Evolutionary conservation across 306 rosid species (phyloP).

Genomic region (Trifolium fragiferum): DNA sequence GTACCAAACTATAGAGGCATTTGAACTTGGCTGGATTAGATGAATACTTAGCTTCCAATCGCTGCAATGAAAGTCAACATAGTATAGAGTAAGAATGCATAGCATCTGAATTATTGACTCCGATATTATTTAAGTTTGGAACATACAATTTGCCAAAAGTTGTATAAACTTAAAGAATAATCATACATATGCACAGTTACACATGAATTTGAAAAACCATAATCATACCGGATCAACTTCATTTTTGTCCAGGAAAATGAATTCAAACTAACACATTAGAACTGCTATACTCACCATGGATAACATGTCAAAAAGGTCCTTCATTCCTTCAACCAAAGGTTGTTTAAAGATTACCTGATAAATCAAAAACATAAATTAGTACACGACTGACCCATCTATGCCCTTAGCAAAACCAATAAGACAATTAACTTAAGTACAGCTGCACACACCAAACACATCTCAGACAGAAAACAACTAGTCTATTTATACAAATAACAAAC

Average conservation of each 20-base stretch:
- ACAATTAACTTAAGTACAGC: slow-evolving; percentile 16
- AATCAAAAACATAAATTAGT: slow-evolving; percentile 47
- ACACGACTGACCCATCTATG: slow-evolving; percentile 24
- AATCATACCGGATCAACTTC: slow-evolving; percentile 36
- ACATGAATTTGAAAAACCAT: slow-evolving; percentile 8
- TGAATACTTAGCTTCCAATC: slow-evolving; percentile 79
- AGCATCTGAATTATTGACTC: slow-evolving; percentile 21
- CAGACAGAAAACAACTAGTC: slow-evolving; percentile 32
- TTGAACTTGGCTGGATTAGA: slow-evolving; percentile 66
- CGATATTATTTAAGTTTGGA: slow-evolving; percentile 17
- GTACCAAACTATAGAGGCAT: slow-evolving; percentile 79
- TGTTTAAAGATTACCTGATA: slow-evolving; percentile 63
- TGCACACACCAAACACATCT: slow-evolving; percentile 12
- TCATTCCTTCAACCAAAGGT: slow-evolving; percentile 54
- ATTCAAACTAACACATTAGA: slow-evolving; percentile 14
- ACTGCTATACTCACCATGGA: slow-evolving; percentile 62
- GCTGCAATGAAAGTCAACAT: slow-evolving; percentile 57
- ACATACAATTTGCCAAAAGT: background rate
- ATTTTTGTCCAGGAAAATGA: slow-evolving; percentile 14
- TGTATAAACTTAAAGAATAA: slow-evolving; percentile 8
- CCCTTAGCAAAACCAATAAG: background rate
- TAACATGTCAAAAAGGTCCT: slow-evolving; percentile 48
- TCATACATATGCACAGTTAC: slow-evolving; percentile 19
- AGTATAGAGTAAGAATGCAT: slow-evolving; percentile 37
- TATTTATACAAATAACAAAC: no score